phyloP scores from a whole-genome alignment of 495 filamentous ascomycete genomes.

The Annulohypoxylon maeteangense region DNA sequence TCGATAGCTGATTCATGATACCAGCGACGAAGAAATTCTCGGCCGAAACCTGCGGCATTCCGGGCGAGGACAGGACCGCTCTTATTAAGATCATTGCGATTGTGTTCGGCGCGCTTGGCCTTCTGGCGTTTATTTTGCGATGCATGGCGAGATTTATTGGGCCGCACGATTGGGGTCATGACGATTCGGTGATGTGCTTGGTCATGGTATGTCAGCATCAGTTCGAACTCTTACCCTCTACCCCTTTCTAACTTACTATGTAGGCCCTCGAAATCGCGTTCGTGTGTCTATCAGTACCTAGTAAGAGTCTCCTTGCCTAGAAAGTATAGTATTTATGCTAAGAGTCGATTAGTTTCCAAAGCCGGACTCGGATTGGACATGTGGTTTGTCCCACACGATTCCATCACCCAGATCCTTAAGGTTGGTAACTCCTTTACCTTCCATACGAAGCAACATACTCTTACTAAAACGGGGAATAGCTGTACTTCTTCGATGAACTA shows the following conservation, averaged over 20 bases:
- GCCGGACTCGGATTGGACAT: conserved; percentile 43
- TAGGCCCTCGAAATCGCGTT: conserved; percentile 28
- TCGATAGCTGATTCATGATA: conserved; percentile 7
- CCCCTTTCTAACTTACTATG: conserved; percentile 10
- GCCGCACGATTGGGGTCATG: conserved; percentile 34
- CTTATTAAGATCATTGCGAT: conserved; percentile 31
- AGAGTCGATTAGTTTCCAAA: conserved; percentile 17
- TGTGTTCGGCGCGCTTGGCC: conserved; percentile 28
- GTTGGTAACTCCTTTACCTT: conserved; percentile 17
- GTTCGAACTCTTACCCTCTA: neutral
- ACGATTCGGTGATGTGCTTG: conserved; percentile 39
- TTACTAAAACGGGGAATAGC: conserved; percentile 36
- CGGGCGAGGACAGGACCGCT: conserved; percentile 26
- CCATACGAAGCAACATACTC: neutral
- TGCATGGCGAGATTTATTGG: conserved; percentile 33
- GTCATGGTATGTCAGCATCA: conserved; percentile 30
- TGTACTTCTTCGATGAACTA: conserved; percentile 53
- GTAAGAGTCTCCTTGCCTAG: conserved; percentile 16
- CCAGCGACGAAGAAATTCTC: conserved; percentile 43
- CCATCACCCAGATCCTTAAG: conserved; percentile 41
- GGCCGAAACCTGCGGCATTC: conserved; percentile 28
- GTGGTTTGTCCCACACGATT: conserved; percentile 45
- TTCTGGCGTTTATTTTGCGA: conserved; percentile 38
- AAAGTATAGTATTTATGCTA: neutral
- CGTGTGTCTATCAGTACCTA: conserved; percentile 20